A percentile compares a stretch with the other conserved stretches of the same genome.
Conservation (phyloP, 768 basidiomycete species). For the Tulasnella sp. region DNA sequence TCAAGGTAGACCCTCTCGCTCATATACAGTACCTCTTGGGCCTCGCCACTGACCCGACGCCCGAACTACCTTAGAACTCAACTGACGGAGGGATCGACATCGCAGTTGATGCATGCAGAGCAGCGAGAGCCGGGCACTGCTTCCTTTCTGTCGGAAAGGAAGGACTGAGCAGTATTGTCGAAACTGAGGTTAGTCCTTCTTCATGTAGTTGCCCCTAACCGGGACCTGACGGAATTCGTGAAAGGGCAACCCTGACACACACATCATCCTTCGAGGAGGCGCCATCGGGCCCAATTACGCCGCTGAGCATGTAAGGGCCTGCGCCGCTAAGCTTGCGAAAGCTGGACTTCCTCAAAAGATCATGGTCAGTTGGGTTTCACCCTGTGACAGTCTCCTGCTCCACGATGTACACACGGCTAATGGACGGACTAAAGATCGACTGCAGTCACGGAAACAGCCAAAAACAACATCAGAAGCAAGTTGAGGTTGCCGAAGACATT, state of each 20-base stretch:
- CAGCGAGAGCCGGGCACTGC: conserved; percentile 84
- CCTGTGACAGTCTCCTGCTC: neutral
- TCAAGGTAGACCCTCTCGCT: conserved; percentile 52
- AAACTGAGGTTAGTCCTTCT: conserved; percentile 66
- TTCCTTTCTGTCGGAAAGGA: conserved; percentile 98
- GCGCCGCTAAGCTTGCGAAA: conserved; percentile 69
- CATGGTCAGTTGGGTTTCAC: conserved; percentile 58
- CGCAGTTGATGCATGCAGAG: conserved; percentile 92
- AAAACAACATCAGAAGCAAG: conserved; percentile 86
- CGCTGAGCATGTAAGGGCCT: conserved; percentile 72
- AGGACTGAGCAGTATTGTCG: conserved; percentile 88
- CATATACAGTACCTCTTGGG: no score
- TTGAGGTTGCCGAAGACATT: conserved; percentile 84
- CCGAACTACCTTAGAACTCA: conserved; percentile 51
- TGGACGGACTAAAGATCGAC: conserved; percentile 59
- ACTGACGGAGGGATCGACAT: conserved; percentile 91
- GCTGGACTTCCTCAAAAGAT: conserved; percentile 73
- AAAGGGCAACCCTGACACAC: conserved; percentile 86
- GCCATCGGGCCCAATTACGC: conserved; percentile 84
- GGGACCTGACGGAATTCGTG: conserved; percentile 3
- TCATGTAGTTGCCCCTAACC: neutral
- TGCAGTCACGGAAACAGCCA: conserved; percentile 95
- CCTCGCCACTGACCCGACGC: neutral
- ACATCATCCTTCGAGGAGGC: conserved; percentile 92
- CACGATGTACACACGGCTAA: neutral